These are phyloP conservation scores for Neurospora sp. DNA, from an alignment of 2,329 filamentous ascomycete genomes.

Conservation along the genomic window DNA sequence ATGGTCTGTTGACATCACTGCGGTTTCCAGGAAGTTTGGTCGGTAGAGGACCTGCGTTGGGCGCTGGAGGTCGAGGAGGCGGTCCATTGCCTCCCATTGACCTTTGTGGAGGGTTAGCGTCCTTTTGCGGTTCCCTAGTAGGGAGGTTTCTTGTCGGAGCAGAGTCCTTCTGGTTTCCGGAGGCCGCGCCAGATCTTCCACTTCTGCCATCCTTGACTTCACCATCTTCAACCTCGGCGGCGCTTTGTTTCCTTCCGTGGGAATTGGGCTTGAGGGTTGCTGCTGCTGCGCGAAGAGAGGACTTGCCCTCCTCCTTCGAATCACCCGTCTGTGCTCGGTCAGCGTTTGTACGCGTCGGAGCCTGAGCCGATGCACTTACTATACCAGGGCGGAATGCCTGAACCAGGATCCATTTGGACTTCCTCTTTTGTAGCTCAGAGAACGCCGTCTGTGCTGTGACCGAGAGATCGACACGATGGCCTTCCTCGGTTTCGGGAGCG, in stretches of 20 bases:
- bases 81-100: neutral
- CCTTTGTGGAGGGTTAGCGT: constrained; percentile 9
- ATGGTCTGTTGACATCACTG: constrained; percentile 24
- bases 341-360: constrained; percentile 15
- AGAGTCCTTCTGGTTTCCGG: constrained; percentile 15
- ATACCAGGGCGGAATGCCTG: constrained; percentile 60
- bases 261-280: constrained; percentile 48
- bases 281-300: constrained; percentile 48
- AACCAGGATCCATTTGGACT: constrained; percentile 62
- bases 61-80: constrained; percentile 2
- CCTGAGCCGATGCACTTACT: constrained; percentile 32
- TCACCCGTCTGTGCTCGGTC: constrained; percentile 31
- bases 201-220: constrained; percentile 55
- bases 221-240: constrained; percentile 56
- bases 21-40: constrained; percentile 17
- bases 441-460: constrained; percentile 63
- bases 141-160: constrained; percentile 8
- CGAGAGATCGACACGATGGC: constrained; percentile 61
- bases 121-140: constrained; percentile 16
- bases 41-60: constrained; percentile 19
- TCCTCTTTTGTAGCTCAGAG: constrained; percentile 57
- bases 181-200: constrained; percentile 9
- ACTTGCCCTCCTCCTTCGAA: constrained; percentile 27
- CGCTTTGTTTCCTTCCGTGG: constrained; percentile 22
- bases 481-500: constrained; percentile 33